These are phyloP conservation scores for Backusella tuberculispora DNA, from an alignment of 192 early-diverging fungal genomes.

Conservation along the genomic window DNA sequence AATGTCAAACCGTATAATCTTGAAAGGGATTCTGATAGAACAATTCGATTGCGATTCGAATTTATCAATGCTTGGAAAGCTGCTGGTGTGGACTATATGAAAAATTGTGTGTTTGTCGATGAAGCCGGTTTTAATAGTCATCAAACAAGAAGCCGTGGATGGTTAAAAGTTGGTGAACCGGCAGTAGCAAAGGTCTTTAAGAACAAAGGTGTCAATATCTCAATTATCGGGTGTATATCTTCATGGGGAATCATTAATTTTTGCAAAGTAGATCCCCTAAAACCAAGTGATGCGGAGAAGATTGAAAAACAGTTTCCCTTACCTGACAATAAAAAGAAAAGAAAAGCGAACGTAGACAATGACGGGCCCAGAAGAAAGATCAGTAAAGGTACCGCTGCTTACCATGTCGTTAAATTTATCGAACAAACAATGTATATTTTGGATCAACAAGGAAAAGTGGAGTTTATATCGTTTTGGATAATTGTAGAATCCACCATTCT, in stretches of 20 bases:
- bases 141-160: neutral
- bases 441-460: no score
- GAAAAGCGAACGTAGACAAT: neutral
- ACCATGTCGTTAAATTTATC: neutral
- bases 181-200: neutral
- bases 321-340: neutral
- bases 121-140: neutral
- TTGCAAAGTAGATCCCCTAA: constrained; percentile 1
- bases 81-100: neutral
- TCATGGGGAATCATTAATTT: neutral
- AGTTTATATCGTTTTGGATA: neutral
- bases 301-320: neutral
- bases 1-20: constrained; percentile 5
- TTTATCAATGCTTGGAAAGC: neutral
- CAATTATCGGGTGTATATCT: neutral
- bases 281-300: neutral
- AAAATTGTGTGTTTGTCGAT: neutral
- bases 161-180: neutral
- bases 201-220: neutral
- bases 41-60: neutral
- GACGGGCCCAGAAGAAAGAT: neutral
- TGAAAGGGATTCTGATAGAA: constrained; percentile 10
- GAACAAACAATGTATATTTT: neutral
- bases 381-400: neutral
- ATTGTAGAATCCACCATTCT: no score